Evolutionary conservation across 2,329 filamentous ascomycete genomes (phyloP), one percentile per base, ranked within the genome.

Genomic region (Xylariaceae sp.): DNA sequence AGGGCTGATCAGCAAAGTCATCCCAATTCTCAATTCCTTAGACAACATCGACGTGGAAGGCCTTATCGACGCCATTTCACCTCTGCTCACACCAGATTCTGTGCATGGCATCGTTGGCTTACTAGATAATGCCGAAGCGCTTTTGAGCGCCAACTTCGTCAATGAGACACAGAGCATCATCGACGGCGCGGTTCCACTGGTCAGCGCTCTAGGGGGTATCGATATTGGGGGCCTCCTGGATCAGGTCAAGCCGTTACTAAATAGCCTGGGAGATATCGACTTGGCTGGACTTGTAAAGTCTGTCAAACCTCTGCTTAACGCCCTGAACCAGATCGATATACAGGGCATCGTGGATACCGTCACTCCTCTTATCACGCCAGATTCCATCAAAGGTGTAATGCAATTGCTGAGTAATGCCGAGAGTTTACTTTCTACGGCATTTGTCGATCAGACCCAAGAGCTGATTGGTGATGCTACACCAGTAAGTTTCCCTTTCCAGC

Each of bases 401-500:
- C 51, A 34, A 3, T 53, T 71, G 4, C 46, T 71, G 4, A 56
- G 53, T 19, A 69, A 71, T 24, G 68, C 67, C 0, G 61, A 65
- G 39, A 44, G 51, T 18, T 51, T 71, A 12, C 48, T 71, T 6
- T 64, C 59, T 4, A 48, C 59, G 19, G 56, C 59, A 1, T 71
- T 71, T 47, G 64, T 71, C 6, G 56, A 60, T 16, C 65, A 71
- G 45, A 68, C 67, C 29, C 59, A 59, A 2, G 67, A 71, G 41
- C 52, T 71, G 26, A 71, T 70, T 50, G 64, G 60, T 19, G 65
- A 69, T 42, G 65, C 65, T 3, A 67, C 65, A 48, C 65, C 64
- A 39, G 64, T 67, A 64, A 58, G 63, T 47, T 33, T 31, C n/a
- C 24, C 9, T 26, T 12, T 34, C 18, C 1, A 19, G 9, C n/a